Evolutionary conservation across 805 yeast species (phyloP), one percentile per base, ranked within the genome.

Genomic region (Metschnikowia borealis): DNA sequence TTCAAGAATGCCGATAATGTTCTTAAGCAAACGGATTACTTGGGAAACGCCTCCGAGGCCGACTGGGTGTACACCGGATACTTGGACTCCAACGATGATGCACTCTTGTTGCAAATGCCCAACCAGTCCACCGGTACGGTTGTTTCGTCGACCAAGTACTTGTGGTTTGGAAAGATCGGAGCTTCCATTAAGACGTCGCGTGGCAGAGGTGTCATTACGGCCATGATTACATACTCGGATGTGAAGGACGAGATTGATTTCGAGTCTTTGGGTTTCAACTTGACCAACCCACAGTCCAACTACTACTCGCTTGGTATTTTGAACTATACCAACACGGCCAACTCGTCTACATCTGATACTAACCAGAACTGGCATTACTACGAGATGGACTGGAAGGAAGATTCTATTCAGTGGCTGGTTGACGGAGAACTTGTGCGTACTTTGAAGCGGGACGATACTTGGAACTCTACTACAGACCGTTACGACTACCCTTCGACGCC

Each of bases 181-280:
- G 84, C 85, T 44, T 78, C 73, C 45, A 61, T 89, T 61, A 89
- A 85, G 71, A 74, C 92, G 0, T 86, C 96, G 0, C 87, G 82
- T 62, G 78, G 77, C 36, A 75, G 69, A 8, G 97, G 97, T 75
- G 96, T 90, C 35, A 79, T 90, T 51, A 78, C 95, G 14, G 91
- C 96, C 31, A 81, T 84, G 61, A 89, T 90, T 67, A 66, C 89
- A 47, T 85, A 82, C 68, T 87, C 96, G 6, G 87, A 87, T 64
- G 89, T 85, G 38, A 83, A 87, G 75, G 97, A 90, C 73, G 97
- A 91, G 77, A 79, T 90, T 60, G 97, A 91, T 78, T 83, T 70
- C 63, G 97, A 91, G 73, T 85, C 83, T 58, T 85, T 89, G 55
- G 98, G 98, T 52, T 79, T 79, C 61, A 81, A 86, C 62, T 68